phyloP scores from a whole-genome alignment of 2,329 filamentous ascomycete genomes.

The Paecilomyces variotii region DNA sequence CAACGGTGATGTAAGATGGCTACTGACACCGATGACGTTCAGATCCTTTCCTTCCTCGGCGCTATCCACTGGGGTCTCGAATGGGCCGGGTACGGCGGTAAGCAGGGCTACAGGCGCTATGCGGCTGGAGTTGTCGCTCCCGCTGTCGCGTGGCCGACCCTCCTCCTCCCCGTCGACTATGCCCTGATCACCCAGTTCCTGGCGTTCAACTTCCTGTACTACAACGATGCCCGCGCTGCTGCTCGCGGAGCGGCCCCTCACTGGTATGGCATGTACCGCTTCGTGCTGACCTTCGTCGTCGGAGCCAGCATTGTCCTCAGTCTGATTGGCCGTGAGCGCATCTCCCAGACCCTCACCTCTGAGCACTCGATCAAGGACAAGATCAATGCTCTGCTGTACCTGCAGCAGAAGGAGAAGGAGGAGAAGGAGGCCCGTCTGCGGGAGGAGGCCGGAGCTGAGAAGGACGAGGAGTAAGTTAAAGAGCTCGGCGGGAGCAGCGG shows the following conservation, averaged over 20 bases:
- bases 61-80: constrained; percentile 92
- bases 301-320: constrained; percentile 73
- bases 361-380: constrained; percentile 39
- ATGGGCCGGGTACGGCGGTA: constrained; percentile 60
- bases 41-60: constrained; percentile 89
- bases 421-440: constrained; percentile 31
- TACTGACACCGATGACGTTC: constrained; percentile 1
- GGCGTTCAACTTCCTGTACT: constrained; percentile 79
- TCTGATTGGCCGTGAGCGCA: constrained; percentile 73
- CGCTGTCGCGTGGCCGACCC: constrained; percentile 79
- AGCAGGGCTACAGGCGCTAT: constrained; percentile 71
- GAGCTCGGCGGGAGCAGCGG: neutral
- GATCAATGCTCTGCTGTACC: constrained; percentile 45
- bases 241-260: constrained; percentile 67
- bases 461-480: constrained; percentile 25
- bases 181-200: constrained; percentile 80
- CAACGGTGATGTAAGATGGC: neutral
- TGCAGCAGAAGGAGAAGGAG: constrained; percentile 40
- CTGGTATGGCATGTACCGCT: constrained; percentile 87
- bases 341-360: constrained; percentile 38
- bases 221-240: constrained; percentile 67
- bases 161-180: constrained; percentile 74
- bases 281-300: constrained; percentile 84
- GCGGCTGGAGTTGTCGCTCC: constrained; percentile 73
- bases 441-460: constrained; percentile 18